Conservation (phyloP, 2,329 filamentous ascomycete genomes). For the Alternaria postmessia region DNA sequence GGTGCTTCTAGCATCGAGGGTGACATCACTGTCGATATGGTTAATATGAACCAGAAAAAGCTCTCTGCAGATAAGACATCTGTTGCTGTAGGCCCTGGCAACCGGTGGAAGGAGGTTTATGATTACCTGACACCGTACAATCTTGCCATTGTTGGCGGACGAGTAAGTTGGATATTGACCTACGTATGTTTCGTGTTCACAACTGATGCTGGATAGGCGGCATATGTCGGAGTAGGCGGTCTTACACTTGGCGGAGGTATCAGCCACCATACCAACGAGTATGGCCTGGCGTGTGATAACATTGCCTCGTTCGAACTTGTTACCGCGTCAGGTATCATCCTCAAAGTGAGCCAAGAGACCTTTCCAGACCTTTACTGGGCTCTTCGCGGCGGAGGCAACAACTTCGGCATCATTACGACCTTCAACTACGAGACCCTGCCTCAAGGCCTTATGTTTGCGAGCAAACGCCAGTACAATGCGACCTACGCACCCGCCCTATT, state of each 20-base stretch:
- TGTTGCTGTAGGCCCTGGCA: conserved; percentile 42
- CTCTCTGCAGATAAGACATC: conserved; percentile 35
- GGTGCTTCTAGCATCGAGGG: conserved; percentile 53
- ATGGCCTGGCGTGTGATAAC: conserved; percentile 42
- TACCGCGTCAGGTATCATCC: conserved; percentile 27
- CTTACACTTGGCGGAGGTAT: conserved; percentile 34
- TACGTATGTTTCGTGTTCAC: not conserved
- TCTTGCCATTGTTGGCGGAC: conserved; percentile 40
- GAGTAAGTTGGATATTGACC: conserved; percentile 19
- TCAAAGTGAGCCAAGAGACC: conserved; percentile 25
- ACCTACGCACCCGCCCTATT: conserved; percentile 22
- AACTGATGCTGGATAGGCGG: conserved; percentile 10
- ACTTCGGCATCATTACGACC: conserved; percentile 46
- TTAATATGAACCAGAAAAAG: conserved; percentile 37
- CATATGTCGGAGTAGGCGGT: conserved; percentile 29
- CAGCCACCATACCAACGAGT: not conserved
- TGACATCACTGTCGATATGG: conserved; percentile 56
- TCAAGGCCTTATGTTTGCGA: conserved; percentile 14
- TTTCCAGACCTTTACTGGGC: conserved; percentile 53
- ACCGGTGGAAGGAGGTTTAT: conserved; percentile 48
- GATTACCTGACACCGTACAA: conserved; percentile 28
- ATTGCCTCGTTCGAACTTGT: conserved; percentile 46
- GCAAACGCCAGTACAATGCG: conserved; percentile 15
- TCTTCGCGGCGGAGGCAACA: conserved; percentile 47
- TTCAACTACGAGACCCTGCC: conserved; percentile 32